Percentiles rank a stretch among this genome's conserved stretches.
phyloP scores from a whole-genome alignment of 805 yeast species.

The Yamadazyma philogaea region DNA sequence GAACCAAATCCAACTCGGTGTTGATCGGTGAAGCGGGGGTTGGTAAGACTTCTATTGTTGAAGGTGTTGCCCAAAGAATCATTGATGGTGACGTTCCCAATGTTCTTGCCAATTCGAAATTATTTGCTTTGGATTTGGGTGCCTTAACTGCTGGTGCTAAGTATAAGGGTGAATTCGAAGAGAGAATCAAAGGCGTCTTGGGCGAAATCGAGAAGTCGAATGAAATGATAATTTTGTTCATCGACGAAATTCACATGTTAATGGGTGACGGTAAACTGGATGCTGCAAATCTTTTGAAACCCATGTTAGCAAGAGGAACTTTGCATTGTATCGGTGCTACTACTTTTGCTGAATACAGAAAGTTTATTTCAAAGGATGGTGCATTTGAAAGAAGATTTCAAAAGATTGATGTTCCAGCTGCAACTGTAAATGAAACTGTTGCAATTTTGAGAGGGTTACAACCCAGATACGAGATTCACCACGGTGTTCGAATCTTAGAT shows the following conservation, averaged over 20 bases:
- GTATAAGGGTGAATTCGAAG: slow-evolving; percentile 98
- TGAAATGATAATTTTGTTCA: slow-evolving; percentile 82
- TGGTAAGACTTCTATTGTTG: slow-evolving; percentile 97
- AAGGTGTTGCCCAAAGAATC: slow-evolving; percentile 97
- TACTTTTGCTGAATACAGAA: slow-evolving; percentile 90
- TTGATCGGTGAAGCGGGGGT: slow-evolving; percentile 99
- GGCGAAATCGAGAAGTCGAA: slow-evolving; percentile 88
- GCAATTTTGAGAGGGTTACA: slow-evolving; percentile 96
- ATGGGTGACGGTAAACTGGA: slow-evolving; percentile 99
- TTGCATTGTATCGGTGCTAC: slow-evolving; percentile 99
- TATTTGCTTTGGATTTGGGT: slow-evolving; percentile 90
- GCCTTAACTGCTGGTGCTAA: slow-evolving; percentile 98
- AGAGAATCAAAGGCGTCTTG: slow-evolving; percentile 93
- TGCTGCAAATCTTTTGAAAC: slow-evolving; percentile 94
- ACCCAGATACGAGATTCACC: slow-evolving; percentile 93
- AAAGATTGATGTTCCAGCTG: slow-evolving; percentile 92
- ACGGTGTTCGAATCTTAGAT: slow-evolving; percentile 94
- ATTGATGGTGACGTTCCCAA: slow-evolving; percentile 94
- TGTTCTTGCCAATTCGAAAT: slow-evolving; percentile 73
- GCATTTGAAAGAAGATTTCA: slow-evolving; percentile 99
- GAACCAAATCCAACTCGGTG: slow-evolving; percentile 96
- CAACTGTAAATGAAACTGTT: slow-evolving; percentile 87
- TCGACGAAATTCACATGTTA: slow-evolving; percentile 98
- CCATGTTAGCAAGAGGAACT: slow-evolving; percentile 94
- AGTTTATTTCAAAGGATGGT: slow-evolving; percentile 92